Evolutionary conservation across 345 rosid species (phyloP).

Genomic region (Viola odorata): DNA sequence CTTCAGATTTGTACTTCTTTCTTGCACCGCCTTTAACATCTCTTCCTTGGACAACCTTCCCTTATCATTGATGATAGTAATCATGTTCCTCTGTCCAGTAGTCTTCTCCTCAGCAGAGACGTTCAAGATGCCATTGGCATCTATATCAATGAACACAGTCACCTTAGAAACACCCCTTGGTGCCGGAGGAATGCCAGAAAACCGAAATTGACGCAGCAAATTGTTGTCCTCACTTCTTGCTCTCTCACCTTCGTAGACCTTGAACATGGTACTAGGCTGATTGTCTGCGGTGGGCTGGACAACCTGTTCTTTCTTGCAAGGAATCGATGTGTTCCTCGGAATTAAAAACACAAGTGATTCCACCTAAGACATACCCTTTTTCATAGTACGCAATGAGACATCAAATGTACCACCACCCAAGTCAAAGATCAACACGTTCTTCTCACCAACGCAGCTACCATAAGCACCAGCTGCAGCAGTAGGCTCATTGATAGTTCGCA

Average conservation of each 20-base stretch:
- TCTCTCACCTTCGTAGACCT: conserved; percentile 9
- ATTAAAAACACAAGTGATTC: conserved; percentile 24
- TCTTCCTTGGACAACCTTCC: no score
- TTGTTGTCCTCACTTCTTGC: neutral
- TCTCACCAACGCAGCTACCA: conserved; percentile 10
- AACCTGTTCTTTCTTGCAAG: neutral
- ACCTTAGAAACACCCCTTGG: conserved; percentile 6
- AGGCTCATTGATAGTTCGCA: conserved; percentile 13
- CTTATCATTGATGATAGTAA: no score
- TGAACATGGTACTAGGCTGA: neutral
- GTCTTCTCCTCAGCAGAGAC: conserved; percentile 1
- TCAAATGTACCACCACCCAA: conserved; percentile 16
- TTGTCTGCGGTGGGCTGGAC: neutral
- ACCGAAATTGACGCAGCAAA: conserved; percentile 2
- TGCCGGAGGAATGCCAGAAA: conserved; percentile 1
- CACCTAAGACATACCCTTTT: conserved; percentile 18
- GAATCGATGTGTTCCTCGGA: conserved; percentile 6
- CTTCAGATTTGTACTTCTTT: no score
- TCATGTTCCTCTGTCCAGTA: no score
- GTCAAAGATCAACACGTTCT: conserved; percentile 13
- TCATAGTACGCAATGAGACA: conserved; percentile 9
- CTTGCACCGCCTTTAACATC: no score
- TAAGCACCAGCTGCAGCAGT: conserved; percentile 15
- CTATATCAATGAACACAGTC: neutral
- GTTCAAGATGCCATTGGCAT: no score